Evolutionary conservation across 2,329 filamentous ascomycete genomes (phyloP).

Genomic region (Diaporthe amygdali): DNA sequence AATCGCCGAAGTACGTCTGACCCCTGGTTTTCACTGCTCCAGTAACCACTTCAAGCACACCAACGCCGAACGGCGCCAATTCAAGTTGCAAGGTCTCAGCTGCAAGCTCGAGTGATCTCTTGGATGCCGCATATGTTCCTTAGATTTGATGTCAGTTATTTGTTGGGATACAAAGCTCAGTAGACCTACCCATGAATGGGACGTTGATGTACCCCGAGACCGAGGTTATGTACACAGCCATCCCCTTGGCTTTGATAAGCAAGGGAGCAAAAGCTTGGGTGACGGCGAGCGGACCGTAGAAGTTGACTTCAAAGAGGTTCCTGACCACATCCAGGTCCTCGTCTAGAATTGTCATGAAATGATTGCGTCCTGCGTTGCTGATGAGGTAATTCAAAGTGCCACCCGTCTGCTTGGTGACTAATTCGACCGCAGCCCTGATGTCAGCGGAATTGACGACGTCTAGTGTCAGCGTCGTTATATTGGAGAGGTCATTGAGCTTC

Average conservation of each 20-base stretch:
- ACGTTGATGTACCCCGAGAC: conserved; percentile 32
- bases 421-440: conserved; percentile 30
- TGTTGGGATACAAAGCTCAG: background rate
- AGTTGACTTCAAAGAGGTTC: conserved; percentile 36
- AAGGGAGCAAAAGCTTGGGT: conserved; percentile 34
- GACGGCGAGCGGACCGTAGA: conserved; percentile 35
- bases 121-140: conserved; percentile 35
- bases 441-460: conserved; percentile 30
- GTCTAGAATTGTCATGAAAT: conserved; percentile 35
- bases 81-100: conserved; percentile 35
- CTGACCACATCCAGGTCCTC: conserved; percentile 29
- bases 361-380: conserved; percentile 34
- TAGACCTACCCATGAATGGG: conserved; percentile 31
- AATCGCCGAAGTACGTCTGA: conserved; percentile 31
- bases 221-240: conserved; percentile 32
- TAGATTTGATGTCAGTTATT: background rate
- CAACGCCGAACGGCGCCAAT: conserved; percentile 33
- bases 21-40: conserved; percentile 31
- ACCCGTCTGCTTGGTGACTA: conserved; percentile 29
- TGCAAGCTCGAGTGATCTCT: conserved; percentile 33
- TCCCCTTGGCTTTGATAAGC: conserved; percentile 36
- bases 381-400: conserved; percentile 32
- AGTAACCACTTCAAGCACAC: conserved; percentile 33
- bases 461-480: conserved; percentile 31
- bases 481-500: conserved; percentile 27